Evolutionary conservation across 768 basidiomycete genomes (phyloP).

Genomic region (Leccinum boreale): DNA sequence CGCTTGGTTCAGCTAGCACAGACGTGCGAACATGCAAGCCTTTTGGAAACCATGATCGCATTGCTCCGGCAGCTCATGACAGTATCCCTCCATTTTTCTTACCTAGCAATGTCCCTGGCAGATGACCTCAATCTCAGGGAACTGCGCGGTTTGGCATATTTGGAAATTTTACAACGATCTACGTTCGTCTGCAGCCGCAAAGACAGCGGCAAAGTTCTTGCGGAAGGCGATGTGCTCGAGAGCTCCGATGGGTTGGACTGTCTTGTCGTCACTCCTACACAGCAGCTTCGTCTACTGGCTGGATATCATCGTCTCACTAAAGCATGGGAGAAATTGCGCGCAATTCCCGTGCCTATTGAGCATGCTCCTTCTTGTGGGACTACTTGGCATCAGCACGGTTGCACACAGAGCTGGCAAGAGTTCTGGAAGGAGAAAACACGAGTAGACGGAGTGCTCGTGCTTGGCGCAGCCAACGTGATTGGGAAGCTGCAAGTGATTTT

Average conservation of each 20-base stretch:
- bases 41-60: conserved; percentile 57
- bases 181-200: conserved; percentile 25
- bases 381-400: conserved; percentile 71
- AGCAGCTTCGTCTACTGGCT: conserved; percentile 62
- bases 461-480: conserved; percentile 63
- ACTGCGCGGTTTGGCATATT: conserved; percentile 63
- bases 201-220: conserved; percentile 10
- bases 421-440: conserved; percentile 78
- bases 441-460: conserved; percentile 54
- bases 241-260: conserved; percentile 40
- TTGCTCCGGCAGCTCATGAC: conserved; percentile 61
- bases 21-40: conserved; percentile 57
- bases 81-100: conserved; percentile 61
- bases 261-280: conserved; percentile 52
- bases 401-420: conserved; percentile 69
- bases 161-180: conserved; percentile 70
- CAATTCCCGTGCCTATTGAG: conserved; percentile 56
- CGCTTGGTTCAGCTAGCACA: conserved; percentile 65
- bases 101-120: conserved; percentile 68
- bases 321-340: conserved; percentile 63
- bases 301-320: conserved; percentile 68
- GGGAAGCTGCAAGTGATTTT: conserved; percentile 60
- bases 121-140: conserved; percentile 64
- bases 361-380: conserved; percentile 62
- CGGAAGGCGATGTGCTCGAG: conserved; percentile 33